Evolutionary conservation across 2,329 filamentous ascomycete species (phyloP).

Genomic region (Colletotrichum abscissum): DNA sequence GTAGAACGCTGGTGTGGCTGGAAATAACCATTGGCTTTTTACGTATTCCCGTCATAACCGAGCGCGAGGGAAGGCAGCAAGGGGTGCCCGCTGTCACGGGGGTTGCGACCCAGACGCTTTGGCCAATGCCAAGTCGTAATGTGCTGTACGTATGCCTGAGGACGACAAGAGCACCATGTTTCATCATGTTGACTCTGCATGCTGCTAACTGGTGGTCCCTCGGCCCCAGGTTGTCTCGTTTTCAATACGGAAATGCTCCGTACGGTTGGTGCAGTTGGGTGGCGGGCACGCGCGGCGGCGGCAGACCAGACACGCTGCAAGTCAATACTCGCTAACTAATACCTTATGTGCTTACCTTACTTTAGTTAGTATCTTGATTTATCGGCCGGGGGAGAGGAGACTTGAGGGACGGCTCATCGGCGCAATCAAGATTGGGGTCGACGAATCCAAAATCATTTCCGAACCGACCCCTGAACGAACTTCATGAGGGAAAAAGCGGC

Average conservation of each 20-base stretch:
- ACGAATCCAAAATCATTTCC: constrained; percentile 7
- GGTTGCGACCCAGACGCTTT: not conserved
- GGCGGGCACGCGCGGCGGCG: not conserved
- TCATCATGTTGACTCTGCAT: constrained; percentile 9
- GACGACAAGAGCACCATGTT: not conserved
- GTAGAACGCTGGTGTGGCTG: not conserved
- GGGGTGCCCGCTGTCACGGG: too few species aligned
- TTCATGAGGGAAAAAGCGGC: not conserved
- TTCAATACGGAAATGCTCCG: not conserved
- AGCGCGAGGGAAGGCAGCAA: not conserved
- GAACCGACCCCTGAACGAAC: not conserved
- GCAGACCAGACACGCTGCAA: not conserved
- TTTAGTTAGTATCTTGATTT: not conserved
- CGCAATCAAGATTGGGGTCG: not conserved
- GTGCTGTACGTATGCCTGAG: not conserved
- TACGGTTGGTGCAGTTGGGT: not conserved
- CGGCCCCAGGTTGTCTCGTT: not conserved
- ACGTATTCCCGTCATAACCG: not conserved
- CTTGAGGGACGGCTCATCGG: not conserved
- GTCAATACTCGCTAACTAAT: not conserved
- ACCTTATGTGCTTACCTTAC: not conserved
- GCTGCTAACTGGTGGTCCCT: not conserved
- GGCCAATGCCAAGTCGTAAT: not conserved
- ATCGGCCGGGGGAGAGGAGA: not conserved
- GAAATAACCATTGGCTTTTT: not conserved